These are phyloP conservation scores for Athelia sp. DNA, from an alignment of 1,284 basidiomycete genomes.

Conservation along the genomic window DNA sequence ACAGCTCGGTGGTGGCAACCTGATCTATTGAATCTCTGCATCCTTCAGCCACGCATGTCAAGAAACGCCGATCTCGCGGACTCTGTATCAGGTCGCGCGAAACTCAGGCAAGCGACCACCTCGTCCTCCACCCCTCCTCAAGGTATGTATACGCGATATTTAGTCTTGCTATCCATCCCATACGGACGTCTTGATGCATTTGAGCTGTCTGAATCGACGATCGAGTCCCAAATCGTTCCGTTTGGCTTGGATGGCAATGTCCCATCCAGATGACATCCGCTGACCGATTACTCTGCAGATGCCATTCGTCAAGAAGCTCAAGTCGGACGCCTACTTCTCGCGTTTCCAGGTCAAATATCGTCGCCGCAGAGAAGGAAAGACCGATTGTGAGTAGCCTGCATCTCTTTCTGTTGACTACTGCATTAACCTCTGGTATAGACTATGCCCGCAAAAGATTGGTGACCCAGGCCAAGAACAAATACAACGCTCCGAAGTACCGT, in stretches of 20 bases:
- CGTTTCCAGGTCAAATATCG: conserved; percentile 98
- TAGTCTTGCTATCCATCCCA: conserved; percentile 1
- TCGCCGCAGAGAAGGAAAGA: conserved; percentile 94
- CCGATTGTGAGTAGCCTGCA: conserved; percentile 72
- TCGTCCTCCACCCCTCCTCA: conserved; percentile 40
- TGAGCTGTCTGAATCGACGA: background rate
- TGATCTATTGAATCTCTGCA: too few relatives aligned
- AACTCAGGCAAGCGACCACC: conserved; percentile 16
- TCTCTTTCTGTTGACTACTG: background rate
- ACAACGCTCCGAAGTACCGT: conserved; percentile 98
- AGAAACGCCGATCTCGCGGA: too few relatives aligned
- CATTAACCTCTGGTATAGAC: conserved; percentile 50
- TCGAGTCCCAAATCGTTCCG: background rate
- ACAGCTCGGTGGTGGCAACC: too few relatives aligned
- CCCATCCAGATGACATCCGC: conserved; percentile 11
- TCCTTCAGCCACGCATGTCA: too few relatives aligned
- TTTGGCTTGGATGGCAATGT: conserved; percentile 28
- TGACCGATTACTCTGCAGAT: conserved; percentile 41
- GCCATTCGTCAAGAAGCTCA: conserved; percentile 88
- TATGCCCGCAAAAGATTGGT: conserved; percentile 96
- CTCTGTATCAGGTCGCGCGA: too few relatives aligned
- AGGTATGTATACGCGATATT: conserved; percentile 40
- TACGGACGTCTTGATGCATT: background rate
- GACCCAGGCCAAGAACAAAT: conserved; percentile 99
- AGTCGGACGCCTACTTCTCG: conserved; percentile 93